Conservation (phyloP, 805 yeast species). For the Barnettozyma salicaria region DNA sequence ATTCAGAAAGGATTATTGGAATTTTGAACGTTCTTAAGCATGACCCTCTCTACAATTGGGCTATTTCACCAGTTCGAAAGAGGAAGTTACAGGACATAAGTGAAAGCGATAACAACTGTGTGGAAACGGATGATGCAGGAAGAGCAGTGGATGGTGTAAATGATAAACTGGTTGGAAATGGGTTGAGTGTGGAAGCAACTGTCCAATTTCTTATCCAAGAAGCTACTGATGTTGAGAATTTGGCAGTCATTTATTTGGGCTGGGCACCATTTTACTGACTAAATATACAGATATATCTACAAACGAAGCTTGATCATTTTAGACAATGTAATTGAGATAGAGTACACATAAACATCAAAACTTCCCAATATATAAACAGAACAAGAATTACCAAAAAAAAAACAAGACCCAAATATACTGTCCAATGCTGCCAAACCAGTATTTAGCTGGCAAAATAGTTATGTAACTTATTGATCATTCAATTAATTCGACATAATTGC, state of each 20-base stretch:
- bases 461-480: constrained; percentile 25
- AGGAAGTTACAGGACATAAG: constrained; percentile 39
- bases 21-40: constrained; percentile 80
- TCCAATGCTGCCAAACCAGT: too few relatives aligned
- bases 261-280: constrained; percentile 70
- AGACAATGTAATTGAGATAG: too few relatives aligned
- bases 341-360: too few relatives aligned
- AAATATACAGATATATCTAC: neutral
- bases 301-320: too few relatives aligned
- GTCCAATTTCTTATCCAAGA: constrained; percentile 75
- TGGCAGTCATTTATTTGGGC: constrained; percentile 75
- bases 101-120: constrained; percentile 9
- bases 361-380: too few relatives aligned
- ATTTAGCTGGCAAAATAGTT: neutral
- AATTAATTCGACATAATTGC: constrained; percentile 80
- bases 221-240: constrained; percentile 61
- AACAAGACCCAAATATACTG: neutral
- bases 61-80: constrained; percentile 66
- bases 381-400: neutral
- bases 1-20: constrained; percentile 65
- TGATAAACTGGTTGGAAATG: constrained; percentile 58
- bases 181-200: constrained; percentile 75
- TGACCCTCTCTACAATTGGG: constrained; percentile 94
- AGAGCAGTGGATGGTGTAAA: constrained; percentile 70
- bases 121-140: constrained; percentile 53